Percentiles rank a stretch among this genome's conserved stretches.
phyloP scores from a whole-genome alignment of 495 filamentous ascomycete species.

The Penicillium canariense region DNA sequence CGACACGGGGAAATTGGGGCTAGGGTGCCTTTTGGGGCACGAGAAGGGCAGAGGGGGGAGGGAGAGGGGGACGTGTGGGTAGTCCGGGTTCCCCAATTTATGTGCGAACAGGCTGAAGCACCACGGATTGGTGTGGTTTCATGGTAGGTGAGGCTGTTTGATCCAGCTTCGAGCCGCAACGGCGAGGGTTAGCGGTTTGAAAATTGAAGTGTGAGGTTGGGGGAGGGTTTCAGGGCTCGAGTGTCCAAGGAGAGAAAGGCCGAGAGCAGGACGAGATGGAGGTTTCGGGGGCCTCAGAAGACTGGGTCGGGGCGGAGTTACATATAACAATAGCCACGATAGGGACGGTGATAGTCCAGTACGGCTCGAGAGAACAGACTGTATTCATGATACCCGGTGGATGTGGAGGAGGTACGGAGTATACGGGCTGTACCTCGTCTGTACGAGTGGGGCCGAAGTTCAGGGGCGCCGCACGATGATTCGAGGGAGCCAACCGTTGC shows the following conservation, averaged over 20 bases:
- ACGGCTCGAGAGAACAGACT: too few relatives aligned
- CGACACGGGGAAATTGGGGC: background rate
- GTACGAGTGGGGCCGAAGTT: constrained; percentile 6
- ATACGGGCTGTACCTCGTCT: too few relatives aligned
- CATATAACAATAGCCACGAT: constrained; percentile 1
- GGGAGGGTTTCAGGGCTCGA: background rate
- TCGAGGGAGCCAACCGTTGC: constrained; percentile 3
- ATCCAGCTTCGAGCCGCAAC: constrained; percentile 3
- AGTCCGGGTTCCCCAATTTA: constrained; percentile 11
- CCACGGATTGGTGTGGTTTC: constrained; percentile 18
- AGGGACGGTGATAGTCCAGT: too few relatives aligned
- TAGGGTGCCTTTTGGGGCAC: background rate
- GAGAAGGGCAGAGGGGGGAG: background rate
- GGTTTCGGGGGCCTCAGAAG: background rate
- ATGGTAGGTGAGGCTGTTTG: constrained; percentile 10
- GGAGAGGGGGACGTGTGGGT: constrained; percentile 2
- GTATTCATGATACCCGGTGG: background rate
- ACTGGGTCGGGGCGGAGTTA: constrained; percentile 13
- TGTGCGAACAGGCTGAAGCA: constrained; percentile 11
- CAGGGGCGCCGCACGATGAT: constrained; percentile 8
- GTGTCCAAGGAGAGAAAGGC: background rate
- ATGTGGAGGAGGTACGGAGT: too few relatives aligned
- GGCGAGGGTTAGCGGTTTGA: constrained; percentile 1
- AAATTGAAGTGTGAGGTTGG: background rate
- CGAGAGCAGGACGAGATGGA: background rate